A percentile compares a stretch with the other conserved stretches of the same genome.
These are phyloP conservation scores for Ustilago bromivora DNA, from an alignment of 1,284 basidiomycete species.

Conservation along the genomic window DNA sequence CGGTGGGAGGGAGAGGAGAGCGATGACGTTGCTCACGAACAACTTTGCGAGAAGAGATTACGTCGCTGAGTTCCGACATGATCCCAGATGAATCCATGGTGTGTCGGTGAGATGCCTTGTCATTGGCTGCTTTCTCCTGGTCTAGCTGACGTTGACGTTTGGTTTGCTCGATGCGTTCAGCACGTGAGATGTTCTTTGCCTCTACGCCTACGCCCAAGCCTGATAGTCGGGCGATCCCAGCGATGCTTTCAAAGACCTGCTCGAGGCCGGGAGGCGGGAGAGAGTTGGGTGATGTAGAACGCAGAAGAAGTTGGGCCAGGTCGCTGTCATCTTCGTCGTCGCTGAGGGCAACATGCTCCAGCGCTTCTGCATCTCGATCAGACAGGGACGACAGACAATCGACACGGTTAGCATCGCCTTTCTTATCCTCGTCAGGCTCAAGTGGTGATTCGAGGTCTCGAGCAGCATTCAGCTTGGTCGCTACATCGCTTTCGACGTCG, in stretches of 20 bases:
- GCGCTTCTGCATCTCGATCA: background rate
- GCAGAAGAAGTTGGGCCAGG: constrained; percentile 34
- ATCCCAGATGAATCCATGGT: constrained; percentile 39
- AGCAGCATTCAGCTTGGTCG: constrained; percentile 16
- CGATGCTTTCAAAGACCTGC: constrained; percentile 64
- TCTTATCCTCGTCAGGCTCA: constrained; percentile 57
- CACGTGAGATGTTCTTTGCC: constrained; percentile 41
- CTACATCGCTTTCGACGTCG: constrained; percentile 24
- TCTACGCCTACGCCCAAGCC: constrained; percentile 6
- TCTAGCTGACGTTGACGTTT: constrained; percentile 37
- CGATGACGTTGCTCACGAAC: constrained; percentile 32
- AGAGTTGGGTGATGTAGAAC: constrained; percentile 53
- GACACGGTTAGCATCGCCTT: constrained; percentile 2
- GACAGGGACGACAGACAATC: background rate
- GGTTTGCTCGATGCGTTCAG: constrained; percentile 55
- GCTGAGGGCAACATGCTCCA: background rate
- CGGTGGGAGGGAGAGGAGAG: constrained; percentile 9
- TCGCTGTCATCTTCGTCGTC: constrained; percentile 44
- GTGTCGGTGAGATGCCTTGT: constrained; percentile 22
- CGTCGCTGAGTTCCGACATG: constrained; percentile 57
- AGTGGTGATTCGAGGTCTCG: constrained; percentile 51
- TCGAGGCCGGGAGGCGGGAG: constrained; percentile 62
- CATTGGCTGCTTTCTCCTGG: constrained; percentile 21
- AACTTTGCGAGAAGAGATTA: constrained; percentile 44
- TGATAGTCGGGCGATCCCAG: constrained; percentile 39